These are phyloP conservation scores for Trichoderma pleuroti DNA, from an alignment of 2,329 filamentous ascomycete species.

Conservation along the genomic window DNA sequence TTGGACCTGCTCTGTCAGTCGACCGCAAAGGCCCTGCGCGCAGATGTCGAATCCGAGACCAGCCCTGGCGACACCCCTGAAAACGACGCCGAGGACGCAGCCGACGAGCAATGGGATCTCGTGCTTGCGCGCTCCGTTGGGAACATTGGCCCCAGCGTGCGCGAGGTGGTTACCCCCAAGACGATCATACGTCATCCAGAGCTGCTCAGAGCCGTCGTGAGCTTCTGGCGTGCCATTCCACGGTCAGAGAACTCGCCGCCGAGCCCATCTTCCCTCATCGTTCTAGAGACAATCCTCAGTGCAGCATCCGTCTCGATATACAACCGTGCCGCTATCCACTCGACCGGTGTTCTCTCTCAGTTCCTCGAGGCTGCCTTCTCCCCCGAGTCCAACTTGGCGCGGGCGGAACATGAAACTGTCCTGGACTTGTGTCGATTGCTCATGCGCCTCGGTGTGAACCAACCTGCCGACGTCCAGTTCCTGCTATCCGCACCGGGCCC, in stretches of 20 bases:
- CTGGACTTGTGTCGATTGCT: constrained; percentile 65
- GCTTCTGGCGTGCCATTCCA: constrained; percentile 62
- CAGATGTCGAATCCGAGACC: constrained; percentile 28
- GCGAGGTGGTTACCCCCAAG: constrained; percentile 48
- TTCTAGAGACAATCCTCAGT: constrained; percentile 61
- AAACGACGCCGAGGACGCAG: constrained; percentile 32
- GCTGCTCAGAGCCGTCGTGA: constrained; percentile 59
- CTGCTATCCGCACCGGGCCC: constrained; percentile 55
- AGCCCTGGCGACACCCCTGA: background rate
- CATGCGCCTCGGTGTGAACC: constrained; percentile 71
- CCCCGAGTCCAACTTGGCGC: constrained; percentile 46
- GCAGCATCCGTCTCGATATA: constrained; percentile 60
- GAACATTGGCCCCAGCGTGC: constrained; percentile 40
- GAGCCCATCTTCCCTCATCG: constrained; percentile 57
- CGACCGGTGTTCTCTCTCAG: constrained; percentile 65
- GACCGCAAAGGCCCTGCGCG: constrained; percentile 37
- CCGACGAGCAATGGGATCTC: constrained; percentile 39
- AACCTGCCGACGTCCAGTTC: constrained; percentile 77
- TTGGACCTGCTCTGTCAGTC: constrained; percentile 65
- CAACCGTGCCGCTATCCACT: constrained; percentile 69
- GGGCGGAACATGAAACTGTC: constrained; percentile 56
- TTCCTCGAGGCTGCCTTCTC: constrained; percentile 62
- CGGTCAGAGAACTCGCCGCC: constrained; percentile 42
- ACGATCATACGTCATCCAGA: constrained; percentile 58
- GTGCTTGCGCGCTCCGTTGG: constrained; percentile 37